A percentile compares a stretch with the other conserved stretches of the same genome.
These are phyloP conservation scores for Trifolium fragiferum DNA, from an alignment of 306 rosid species.

Conservation along the genomic window DNA sequence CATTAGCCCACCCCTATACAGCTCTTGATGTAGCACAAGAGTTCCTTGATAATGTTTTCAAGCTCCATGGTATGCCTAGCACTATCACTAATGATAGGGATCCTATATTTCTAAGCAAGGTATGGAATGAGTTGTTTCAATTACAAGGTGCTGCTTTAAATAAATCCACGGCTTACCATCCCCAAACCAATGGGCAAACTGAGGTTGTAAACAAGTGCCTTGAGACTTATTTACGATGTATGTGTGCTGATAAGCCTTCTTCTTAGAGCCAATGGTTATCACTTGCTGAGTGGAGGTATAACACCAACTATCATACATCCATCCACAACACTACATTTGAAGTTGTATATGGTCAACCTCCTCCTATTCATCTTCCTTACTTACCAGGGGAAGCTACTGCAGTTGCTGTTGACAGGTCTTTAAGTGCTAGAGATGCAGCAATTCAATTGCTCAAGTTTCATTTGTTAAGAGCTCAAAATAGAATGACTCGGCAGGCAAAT, in stretches of 20 bases:
- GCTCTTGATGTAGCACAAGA: background rate
- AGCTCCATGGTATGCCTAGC: background rate
- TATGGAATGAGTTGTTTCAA: background rate
- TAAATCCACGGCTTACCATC: background rate
- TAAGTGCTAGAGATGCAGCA: no score
- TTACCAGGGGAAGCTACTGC: background rate
- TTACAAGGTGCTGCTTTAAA: background rate
- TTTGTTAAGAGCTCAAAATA: no score
- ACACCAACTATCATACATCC: background rate
- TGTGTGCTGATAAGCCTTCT: background rate
- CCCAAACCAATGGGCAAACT: background rate
- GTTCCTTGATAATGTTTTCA: background rate
- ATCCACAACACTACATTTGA: background rate
- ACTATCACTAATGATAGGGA: background rate
- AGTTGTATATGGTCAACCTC: background rate
- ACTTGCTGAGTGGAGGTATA: background rate
- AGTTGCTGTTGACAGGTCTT: no score
- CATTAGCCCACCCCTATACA: background rate
- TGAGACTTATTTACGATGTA: background rate
- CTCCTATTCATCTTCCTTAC: background rate
- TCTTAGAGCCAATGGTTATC: background rate
- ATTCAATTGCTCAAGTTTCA: no score
- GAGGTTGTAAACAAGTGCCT: background rate
- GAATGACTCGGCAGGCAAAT: no score
- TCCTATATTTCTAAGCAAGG: background rate